Evolutionary conservation across 257 asterid species (phyloP), one percentile per base, ranked within the genome.

Genomic region (Solanum commersonii): DNA sequence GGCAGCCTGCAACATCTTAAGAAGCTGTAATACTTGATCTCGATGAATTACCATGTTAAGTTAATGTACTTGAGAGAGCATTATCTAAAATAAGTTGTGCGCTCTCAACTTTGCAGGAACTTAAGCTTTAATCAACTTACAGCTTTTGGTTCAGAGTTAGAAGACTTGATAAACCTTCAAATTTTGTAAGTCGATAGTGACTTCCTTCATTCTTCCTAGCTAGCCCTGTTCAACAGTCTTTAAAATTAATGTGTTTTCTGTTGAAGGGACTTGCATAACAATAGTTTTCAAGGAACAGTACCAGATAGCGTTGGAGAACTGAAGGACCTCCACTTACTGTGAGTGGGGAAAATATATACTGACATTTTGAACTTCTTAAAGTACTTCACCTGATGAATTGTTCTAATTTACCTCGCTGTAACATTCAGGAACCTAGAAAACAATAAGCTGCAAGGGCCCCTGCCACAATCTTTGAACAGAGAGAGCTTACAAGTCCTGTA

Each of bases 1-100:
- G 98, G 99, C 84, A 93, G 98, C 88, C 94, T 96, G 87, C 98
- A 94, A 83, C 95, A 90, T 89, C 99, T 96, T 70, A 94, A 95
- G 87, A 94, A 93, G 90, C 92, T 96, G 99, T 96, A 95, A 87
- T 35, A 70, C 88, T 85, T 67, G 25, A 38, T n/a, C 33, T 27
- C 27, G 2, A 27, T 27, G 83, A 42, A 70, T 68, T 85, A 46
- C 82, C 42, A 86, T 46, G 35, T 22, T 67, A 42, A 31, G 65
- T 52, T 56, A 44, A 15, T 4, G 67, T 68, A 10, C 25, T 86
- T 27, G 8, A 29, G 46, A 40, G 44, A 27, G 18, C 44, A 71
- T 71, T 31, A 4, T 20, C 83, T 31, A 27, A 71, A 71, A 29
- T 52, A 71, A 40, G 34, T 5, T 71, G 18, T 49, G 44, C 2